Evolutionary conservation across 2,329 filamentous ascomycete genomes (phyloP), one percentile per base, ranked within the genome.

Genomic region (Sporothrix mexicana): DNA sequence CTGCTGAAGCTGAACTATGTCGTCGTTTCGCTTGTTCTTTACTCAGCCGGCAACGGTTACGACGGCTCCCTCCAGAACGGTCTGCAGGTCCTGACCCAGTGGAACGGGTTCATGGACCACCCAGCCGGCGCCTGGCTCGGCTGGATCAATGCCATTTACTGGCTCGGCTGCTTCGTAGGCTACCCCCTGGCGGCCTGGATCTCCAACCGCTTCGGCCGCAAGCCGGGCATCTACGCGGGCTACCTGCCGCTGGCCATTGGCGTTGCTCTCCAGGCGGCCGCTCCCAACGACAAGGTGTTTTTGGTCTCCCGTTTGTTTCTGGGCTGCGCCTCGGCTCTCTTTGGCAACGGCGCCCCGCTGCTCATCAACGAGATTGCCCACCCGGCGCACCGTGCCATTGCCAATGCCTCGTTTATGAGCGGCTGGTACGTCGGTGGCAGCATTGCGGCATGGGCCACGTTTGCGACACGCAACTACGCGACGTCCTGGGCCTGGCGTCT

Each of bases 401-500:
- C 70, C 17, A 76, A 62, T 20, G 71, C 68, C 2, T 57, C 70
- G 1, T 76, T 59, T 62, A 71, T 72, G 47, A 69, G 66, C 51
- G 70, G 68, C 76, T 83, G 82, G 74, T 73, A 74, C 62, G 57
- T 74, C 15, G 73, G 73, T 36, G 59, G 51, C n/a, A 79, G 80
- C 72, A 77, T 81, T 53, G 81, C 80, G 6, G 78, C 80, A 1
- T 80, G 76, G 41, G 79, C 82, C 51, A 81, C 76, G 49, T 76
- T 77, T 36, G 78, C 75, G 59, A 78, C 72, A 1, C 55, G 55
- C 55, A 36, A 30, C 55, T 81, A 84, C 9, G 82, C 83, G 43
- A 78, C 77, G 49, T 85, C 80, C 2, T 84, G 74, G 74, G 61
- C 88, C 0, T 92, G 90, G 90, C 81, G 86, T 23, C 84, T 88